phyloP scores from a whole-genome alignment of 805 yeast species.

The Cyberlindnera sargentensis region DNA sequence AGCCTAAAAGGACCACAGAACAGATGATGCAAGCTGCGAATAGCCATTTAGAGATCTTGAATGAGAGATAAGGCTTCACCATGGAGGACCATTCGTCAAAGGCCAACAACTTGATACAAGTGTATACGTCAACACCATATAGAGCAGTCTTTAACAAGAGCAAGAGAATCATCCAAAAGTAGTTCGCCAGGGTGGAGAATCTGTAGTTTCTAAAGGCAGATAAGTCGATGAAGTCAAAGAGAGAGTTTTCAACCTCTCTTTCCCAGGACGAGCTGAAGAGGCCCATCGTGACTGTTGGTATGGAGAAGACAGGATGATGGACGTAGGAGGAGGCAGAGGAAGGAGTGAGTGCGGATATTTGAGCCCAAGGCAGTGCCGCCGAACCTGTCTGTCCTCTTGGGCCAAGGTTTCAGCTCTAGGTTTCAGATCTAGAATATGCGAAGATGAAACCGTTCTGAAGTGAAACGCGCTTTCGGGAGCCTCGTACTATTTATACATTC shows the following conservation, averaged over 20 bases:
- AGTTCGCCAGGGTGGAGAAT: slow-evolving; percentile 37
- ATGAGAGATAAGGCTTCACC: slow-evolving; percentile 41
- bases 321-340: too few relatives aligned
- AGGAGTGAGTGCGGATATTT: too few relatives aligned
- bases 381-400: too few relatives aligned
- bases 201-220: slow-evolving; percentile 39
- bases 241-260: slow-evolving; percentile 28
- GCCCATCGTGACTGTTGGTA: slow-evolving; percentile 11
- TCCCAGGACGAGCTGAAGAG: slow-evolving; percentile 27
- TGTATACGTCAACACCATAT: slow-evolving; percentile 68
- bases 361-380: too few relatives aligned
- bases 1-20: slow-evolving; percentile 50
- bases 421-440: too few relatives aligned
- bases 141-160: slow-evolving; percentile 43
- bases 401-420: too few relatives aligned
- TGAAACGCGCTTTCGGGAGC: too few relatives aligned
- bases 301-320: too few relatives aligned
- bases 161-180: slow-evolving; percentile 29
- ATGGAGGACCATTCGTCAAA: slow-evolving; percentile 61
- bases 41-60: slow-evolving; percentile 57
- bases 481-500: too few relatives aligned
- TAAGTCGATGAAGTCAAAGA: slow-evolving; percentile 44
- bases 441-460: too few relatives aligned
- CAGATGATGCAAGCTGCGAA: slow-evolving; percentile 75
- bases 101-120: slow-evolving; percentile 67